Evolutionary conservation across 106 monocot genomes (phyloP), one percentile per base, ranked within the genome.

Genomic region (Cymbidium sinense): DNA sequence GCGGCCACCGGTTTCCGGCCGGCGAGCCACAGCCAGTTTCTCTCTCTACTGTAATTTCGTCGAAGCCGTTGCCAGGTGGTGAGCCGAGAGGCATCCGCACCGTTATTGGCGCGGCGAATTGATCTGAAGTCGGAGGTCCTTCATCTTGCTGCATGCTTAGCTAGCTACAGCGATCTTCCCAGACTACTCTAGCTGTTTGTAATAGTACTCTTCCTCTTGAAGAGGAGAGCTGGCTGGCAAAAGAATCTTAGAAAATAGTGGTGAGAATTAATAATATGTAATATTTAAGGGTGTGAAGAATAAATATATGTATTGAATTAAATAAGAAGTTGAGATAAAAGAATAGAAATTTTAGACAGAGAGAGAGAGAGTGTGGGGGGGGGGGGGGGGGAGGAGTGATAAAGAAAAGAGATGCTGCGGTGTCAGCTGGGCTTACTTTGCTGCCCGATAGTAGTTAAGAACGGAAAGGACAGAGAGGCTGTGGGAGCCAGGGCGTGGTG

Each of bases 1-100:
- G 33, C 35, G 96, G 96, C 96, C 96, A 96, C 71, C 96, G 88
- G 83, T 89, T 96, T 0, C 91, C 92, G 7, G 87, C 34, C 13
- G 47, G 47, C 0, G 75, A 78, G 20, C 70, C 80, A 11, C 81
- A 82, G 13, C 87, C 89, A n/a, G 28, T 75, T 0, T 76, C 84
- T 34, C 54, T 82, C 78, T 77, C 70, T 43, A 21, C 79, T 55
- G 54, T 69, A 74, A 92, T 76, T 75, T 90, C 91, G 0, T 92
- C 90, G 70, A 78, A 86, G 29, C 72, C 77, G 79, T 77, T 91
- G 88, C 85, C 47, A 2, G 47, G 2, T 15, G 47, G 13, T 11
- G 47, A 47, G 47, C 47, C 47, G 2, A 47, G 47, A 47, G 47
- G 47, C 15, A 47, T 12, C 11, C 47, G 47, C 47, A 47, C 47